Evolutionary conservation across 352 stramenopile genomes (phyloP).

Genomic region (Phytophthora capsici): DNA sequence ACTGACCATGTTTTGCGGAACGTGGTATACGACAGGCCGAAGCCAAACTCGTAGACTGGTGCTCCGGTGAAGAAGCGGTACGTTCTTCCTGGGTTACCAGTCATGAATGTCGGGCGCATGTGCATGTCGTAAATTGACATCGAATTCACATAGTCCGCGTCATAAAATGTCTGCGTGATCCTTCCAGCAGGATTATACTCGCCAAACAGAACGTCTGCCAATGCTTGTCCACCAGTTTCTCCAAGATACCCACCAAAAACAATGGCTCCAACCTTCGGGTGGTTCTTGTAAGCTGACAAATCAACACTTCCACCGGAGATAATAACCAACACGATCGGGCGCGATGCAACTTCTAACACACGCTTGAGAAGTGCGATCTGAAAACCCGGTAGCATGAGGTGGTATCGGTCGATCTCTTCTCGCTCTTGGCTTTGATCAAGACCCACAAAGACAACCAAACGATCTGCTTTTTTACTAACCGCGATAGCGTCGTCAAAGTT

Average conservation of each 20-base stretch:
- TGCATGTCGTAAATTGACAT: constrained; percentile 84
- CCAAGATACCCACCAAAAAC: constrained; percentile 76
- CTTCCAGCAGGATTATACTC: constrained; percentile 67
- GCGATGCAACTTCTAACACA: constrained; percentile 48
- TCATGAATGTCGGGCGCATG: constrained; percentile 75
- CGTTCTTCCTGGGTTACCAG: constrained; percentile 73
- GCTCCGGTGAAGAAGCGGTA: constrained; percentile 85
- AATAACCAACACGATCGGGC: constrained; percentile 81
- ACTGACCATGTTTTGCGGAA: constrained; percentile 58
- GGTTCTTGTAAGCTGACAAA: constrained; percentile 60
- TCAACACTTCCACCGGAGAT: constrained; percentile 83
- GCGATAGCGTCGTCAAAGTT: constrained; percentile 60
- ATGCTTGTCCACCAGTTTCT: constrained; percentile 67
- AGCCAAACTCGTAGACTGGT: constrained; percentile 78
- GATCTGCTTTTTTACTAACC: constrained; percentile 39
- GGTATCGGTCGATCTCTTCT: constrained; percentile 72
- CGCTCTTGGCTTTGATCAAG: constrained; percentile 68
- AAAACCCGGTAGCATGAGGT: constrained; percentile 64
- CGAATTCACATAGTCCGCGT: constrained; percentile 47
- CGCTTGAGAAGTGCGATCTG: constrained; percentile 69
- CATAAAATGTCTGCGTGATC: constrained; percentile 81
- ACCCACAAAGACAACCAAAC: constrained; percentile 72
- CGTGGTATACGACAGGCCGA: constrained; percentile 80
- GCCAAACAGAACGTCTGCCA: constrained; percentile 83
- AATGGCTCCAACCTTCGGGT: constrained; percentile 71